Conservation (phyloP, 129 eudicot species). For the Flaveria brownii region DNA sequence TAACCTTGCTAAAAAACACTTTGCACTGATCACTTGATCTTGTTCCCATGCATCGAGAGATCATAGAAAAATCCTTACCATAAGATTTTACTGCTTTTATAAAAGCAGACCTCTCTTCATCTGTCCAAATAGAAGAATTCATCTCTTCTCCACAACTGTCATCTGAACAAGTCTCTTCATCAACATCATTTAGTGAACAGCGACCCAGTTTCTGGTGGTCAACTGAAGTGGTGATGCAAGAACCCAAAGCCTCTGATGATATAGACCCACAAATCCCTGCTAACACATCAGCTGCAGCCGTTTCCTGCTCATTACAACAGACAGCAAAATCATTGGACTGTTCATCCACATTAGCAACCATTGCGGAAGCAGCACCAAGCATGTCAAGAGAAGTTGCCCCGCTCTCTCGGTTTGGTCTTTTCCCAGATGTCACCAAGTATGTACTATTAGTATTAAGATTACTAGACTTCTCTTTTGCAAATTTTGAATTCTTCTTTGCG, state of each 20-base stretch:
- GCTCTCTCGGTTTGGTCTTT: constrained; percentile 51
- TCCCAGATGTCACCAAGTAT: constrained; percentile 70
- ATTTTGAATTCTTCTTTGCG: constrained; percentile 54
- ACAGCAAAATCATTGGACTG: constrained; percentile 43
- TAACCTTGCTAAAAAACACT: constrained; percentile 78
- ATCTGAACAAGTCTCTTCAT: constrained; percentile 81
- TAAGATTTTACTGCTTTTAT: constrained; percentile 60
- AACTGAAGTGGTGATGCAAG: constrained; percentile 78
- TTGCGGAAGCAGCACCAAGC: constrained; percentile 79
- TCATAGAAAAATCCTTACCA: constrained; percentile 76
- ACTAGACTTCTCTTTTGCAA: constrained; percentile 49
- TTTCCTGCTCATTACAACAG: constrained; percentile 60
- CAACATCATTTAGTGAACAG: constrained; percentile 46
- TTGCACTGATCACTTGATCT: constrained; percentile 71
- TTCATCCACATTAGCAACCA: constrained; percentile 60
- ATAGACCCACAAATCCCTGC: constrained; percentile 95
- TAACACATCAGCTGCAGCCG: constrained; percentile 88
- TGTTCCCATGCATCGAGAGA: constrained; percentile 69
- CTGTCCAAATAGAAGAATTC: constrained; percentile 81
- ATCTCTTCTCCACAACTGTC: constrained; percentile 76
- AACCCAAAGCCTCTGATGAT: constrained; percentile 97
- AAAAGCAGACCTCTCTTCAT: constrained; percentile 73
- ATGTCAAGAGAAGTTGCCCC: constrained; percentile 76
- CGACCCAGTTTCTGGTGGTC: constrained; percentile 57
- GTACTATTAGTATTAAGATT: constrained; percentile 32